Percentiles rank a stretch among this genome's conserved stretches.
These are phyloP conservation scores for Penicillium decumbens DNA, from an alignment of 2,329 filamentous ascomycete species.

Conservation along the genomic window DNA sequence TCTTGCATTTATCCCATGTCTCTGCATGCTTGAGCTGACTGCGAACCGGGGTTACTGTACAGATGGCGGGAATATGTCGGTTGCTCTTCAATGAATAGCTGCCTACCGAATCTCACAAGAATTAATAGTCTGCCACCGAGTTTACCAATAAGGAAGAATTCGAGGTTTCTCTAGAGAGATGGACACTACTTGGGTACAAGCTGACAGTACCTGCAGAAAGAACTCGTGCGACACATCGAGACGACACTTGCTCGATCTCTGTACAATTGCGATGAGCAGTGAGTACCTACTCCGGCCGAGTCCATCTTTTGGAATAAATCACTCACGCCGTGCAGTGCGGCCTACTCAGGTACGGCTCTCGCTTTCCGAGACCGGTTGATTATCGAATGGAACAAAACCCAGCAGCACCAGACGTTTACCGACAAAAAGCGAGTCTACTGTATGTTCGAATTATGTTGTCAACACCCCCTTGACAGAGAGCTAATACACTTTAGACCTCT, in stretches of 20 bases:
- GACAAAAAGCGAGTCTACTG: conserved; percentile 94
- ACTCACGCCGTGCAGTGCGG: conserved; percentile 52
- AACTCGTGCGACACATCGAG: conserved; percentile 90
- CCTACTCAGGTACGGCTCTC: conserved; percentile 84
- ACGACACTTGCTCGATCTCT: conserved; percentile 92
- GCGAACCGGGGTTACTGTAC: neutral
- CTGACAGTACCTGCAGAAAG: conserved; percentile 52
- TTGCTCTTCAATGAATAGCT: neutral
- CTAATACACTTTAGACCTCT: conserved; percentile 58
- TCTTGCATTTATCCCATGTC: conserved; percentile 28
- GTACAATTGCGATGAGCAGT: conserved; percentile 93
- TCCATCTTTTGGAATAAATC: neutral
- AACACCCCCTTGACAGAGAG: neutral
- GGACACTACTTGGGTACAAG: neutral
- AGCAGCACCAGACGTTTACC: conserved; percentile 86
- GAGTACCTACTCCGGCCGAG: conserved; percentile 17
- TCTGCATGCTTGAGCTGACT: neutral
- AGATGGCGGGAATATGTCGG: conserved; percentile 60
- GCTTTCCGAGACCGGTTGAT: conserved; percentile 91
- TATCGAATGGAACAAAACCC: conserved; percentile 95
- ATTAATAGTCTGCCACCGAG: conserved; percentile 55
- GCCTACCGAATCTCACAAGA: conserved; percentile 3
- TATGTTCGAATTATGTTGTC: conserved; percentile 32
- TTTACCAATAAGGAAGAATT: conserved; percentile 82
- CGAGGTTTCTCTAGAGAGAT: conserved; percentile 39